Evolutionary conservation across 2,329 filamentous ascomycete species (phyloP).

Genomic region (Alternaria ethzedia): DNA sequence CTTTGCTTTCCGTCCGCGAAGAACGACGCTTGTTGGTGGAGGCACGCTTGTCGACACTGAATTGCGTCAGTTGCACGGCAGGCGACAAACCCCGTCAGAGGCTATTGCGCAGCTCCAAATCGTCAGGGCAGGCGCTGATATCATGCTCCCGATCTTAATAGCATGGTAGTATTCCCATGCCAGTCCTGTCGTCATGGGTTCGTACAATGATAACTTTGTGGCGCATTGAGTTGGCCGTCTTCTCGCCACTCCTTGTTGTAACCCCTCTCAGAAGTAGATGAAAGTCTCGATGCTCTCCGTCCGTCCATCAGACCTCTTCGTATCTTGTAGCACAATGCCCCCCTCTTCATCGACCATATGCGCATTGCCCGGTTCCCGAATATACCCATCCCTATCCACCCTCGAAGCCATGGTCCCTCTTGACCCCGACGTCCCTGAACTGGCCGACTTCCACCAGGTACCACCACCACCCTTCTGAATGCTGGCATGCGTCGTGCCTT

Average conservation of each 20-base stretch:
- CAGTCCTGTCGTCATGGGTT: neutral
- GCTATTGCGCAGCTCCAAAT: neutral
- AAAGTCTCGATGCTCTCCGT: neutral
- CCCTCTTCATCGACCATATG: neutral
- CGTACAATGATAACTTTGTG: neutral
- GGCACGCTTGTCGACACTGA: no score
- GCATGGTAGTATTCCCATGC: neutral
- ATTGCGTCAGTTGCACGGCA: neutral
- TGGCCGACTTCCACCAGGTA: neutral
- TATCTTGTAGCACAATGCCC: neutral
- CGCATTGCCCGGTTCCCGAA: neutral
- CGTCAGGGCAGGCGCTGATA: neutral
- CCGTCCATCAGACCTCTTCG: neutral
- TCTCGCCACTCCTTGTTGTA: neutral
- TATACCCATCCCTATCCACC: neutral
- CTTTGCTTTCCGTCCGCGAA: neutral
- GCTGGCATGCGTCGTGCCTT: neutral
- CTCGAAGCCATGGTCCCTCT: neutral
- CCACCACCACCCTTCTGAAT: neutral
- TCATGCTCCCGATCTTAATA: neutral
- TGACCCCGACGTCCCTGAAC: neutral
- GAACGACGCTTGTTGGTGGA: neutral
- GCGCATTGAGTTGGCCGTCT: neutral
- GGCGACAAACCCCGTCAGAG: neutral
- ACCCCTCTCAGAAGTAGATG: neutral